phyloP scores from a whole-genome alignment of 768 basidiomycete species.

The Pisolithus sp. region DNA sequence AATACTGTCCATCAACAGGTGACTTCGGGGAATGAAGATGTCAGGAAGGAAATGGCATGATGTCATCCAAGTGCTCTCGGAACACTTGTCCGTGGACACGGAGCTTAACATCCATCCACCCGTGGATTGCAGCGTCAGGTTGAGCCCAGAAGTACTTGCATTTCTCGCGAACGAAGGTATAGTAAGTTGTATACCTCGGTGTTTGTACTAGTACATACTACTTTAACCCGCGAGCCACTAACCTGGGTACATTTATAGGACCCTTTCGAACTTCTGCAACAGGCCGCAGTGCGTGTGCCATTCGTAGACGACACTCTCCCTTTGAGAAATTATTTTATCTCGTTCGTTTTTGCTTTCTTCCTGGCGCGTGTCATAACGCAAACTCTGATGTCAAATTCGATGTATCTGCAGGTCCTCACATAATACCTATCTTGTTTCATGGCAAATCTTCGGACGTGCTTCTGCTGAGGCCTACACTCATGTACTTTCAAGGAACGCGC shows the following conservation, averaged over 20 bases:
- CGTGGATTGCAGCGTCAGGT: constrained; percentile 9
- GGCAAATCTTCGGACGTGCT: constrained; percentile 49
- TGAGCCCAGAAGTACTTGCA: constrained; percentile 34
- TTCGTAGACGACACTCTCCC: constrained; percentile 40
- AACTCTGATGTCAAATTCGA: neutral
- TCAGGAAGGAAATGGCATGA: neutral
- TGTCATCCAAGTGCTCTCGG: neutral
- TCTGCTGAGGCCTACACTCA: constrained; percentile 50
- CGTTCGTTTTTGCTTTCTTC: constrained; percentile 16
- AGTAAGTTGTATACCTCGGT: constrained; percentile 15
- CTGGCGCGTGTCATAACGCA: neutral
- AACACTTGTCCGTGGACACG: constrained; percentile 5
- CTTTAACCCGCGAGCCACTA: too few species aligned
- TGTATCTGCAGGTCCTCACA: constrained; percentile 45
- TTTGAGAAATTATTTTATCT: constrained; percentile 52
- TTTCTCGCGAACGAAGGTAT: constrained; percentile 28
- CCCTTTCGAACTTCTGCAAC: constrained; percentile 25
- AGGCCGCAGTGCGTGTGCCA: constrained; percentile 28
- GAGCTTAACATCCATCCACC: constrained; percentile 16
- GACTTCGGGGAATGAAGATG: too few species aligned
- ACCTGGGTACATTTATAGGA: constrained; percentile 15
- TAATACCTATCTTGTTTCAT: constrained; percentile 58
- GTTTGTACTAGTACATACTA: too few species aligned
- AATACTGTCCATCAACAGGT: too few species aligned
- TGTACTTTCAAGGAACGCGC: constrained; percentile 43